These are phyloP conservation scores for Nothopassalora personata DNA, from an alignment of 2,329 filamentous ascomycete species.

Conservation along the genomic window DNA sequence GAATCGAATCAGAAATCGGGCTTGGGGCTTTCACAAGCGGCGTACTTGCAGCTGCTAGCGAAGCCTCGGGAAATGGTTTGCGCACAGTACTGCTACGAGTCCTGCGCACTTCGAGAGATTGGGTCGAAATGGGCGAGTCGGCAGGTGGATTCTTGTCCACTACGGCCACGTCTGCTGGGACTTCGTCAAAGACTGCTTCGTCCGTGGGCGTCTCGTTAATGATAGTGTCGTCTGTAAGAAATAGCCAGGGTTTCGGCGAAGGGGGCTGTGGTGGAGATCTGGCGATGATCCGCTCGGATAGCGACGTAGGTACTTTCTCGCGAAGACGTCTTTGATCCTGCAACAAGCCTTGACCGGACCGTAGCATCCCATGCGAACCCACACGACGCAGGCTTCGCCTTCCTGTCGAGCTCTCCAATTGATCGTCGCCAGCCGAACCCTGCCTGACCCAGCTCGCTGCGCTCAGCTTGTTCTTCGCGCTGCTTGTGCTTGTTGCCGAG, in stretches of 20 bases:
- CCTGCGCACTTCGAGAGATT: background rate
- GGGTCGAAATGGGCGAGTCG: constrained; percentile 15
- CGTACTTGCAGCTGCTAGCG: constrained; percentile 2
- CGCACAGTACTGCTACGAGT: background rate
- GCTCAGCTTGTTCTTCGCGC: constrained; percentile 35
- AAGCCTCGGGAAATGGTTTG: background rate
- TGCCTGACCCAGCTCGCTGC: constrained; percentile 31
- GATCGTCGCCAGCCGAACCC: constrained; percentile 18
- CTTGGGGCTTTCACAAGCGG: constrained; percentile 20
- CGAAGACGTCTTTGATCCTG: background rate
- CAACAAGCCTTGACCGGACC: constrained; percentile 3
- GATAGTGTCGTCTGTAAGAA: constrained; percentile 22
- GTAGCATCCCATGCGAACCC: constrained; percentile 23
- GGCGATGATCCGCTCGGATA: constrained; percentile 26
- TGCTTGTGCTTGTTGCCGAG: constrained; percentile 7
- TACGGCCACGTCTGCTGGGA: constrained; percentile 15
- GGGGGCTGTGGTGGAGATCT: constrained; percentile 34
- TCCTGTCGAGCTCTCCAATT: constrained; percentile 18
- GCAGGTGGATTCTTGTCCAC: constrained; percentile 17
- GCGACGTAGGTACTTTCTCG: constrained; percentile 11
- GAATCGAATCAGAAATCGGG: constrained; percentile 31
- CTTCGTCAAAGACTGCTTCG: background rate
- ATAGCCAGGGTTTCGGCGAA: constrained; percentile 34
- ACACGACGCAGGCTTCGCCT: constrained; percentile 21
- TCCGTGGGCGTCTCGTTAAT: constrained; percentile 6